Conservation (phyloP, 306 rosid species). For the Aeschynomene evenia region DNA sequence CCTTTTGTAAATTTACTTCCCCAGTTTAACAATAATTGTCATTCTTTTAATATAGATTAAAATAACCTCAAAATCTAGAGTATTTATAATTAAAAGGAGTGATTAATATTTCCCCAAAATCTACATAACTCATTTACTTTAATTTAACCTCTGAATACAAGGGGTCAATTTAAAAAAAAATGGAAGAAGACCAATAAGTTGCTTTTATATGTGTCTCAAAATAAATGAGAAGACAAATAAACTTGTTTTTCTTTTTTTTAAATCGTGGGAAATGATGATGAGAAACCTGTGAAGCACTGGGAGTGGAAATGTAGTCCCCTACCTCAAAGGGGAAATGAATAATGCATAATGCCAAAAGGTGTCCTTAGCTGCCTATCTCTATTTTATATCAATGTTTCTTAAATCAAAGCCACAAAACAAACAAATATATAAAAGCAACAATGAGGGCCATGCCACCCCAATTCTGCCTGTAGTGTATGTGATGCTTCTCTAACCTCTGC, state of each 20-base stretch:
- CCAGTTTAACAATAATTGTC: no score
- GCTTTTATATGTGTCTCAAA: not conserved
- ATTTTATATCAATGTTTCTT: conserved; percentile 1
- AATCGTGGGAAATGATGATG: not conserved
- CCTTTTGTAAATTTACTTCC: no score
- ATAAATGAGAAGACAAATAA: not conserved
- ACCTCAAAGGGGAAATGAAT: conserved; percentile 22
- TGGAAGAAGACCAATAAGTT: not conserved
- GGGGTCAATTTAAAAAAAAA: not conserved
- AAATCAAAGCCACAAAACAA: conserved; percentile 23
- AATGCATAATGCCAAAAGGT: not conserved
- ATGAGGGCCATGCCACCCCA: conserved; percentile 40
- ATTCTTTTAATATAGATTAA: no score
- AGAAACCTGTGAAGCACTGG: not conserved
- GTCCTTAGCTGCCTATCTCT: not conserved
- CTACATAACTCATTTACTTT: no score
- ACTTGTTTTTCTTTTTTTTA: no score
- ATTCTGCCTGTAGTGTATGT: conserved; percentile 26
- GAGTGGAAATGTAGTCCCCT: conserved; percentile 18
- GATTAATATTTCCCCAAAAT: no score
- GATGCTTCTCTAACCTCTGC: conserved; percentile 12
- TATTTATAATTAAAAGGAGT: no score
- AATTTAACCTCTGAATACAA: no score
- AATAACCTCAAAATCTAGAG: no score
- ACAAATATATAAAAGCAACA: not conserved